Evolutionary conservation across 2,329 filamentous ascomycete genomes (phyloP), one percentile per base, ranked within the genome.

Genomic region (Emericellopsis cladophorae): DNA sequence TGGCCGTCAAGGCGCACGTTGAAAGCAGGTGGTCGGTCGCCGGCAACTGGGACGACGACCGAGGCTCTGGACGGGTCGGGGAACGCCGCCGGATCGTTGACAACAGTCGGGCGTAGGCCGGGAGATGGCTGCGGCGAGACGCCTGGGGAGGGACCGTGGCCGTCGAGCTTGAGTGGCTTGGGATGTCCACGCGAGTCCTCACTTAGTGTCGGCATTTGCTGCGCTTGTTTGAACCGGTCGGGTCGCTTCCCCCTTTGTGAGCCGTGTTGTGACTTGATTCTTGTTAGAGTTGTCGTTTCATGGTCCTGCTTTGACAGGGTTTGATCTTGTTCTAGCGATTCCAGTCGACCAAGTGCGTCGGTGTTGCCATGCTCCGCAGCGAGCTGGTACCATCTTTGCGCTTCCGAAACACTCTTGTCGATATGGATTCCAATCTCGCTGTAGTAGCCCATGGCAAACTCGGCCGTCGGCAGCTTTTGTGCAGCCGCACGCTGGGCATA

Each of bases 381-480:
- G 53, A 87, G 80, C 49, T 84, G 77, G 57, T 98, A 98, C 92
- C 92, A 98, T 47, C 72, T 78, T 46, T 83, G 72, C 1, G 92
- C 90, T 57, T 92, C 84, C 39, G 78, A 74, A 34, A 95, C 64
- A 55, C 90, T 85, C 48, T 86, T 83, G n/a, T 78, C 75, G 21
- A 93, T 84, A 54, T 88, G 81, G 56, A 98, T 94, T 49, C 92
- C 92, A 50, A 98, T 93, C 59, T 98, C 92, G 57, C 92, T 79
- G 64, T 96, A 98, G 61, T 98, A 98, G 10, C 90, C 90, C 69
- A 98, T 77, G 22, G 92, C 92, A 54, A 98, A 98, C 59, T 96
- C 88, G 38, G 89, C 92, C 0, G 89, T 96, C 0, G 87, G 73
- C 38, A 96, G 72, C 42, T 88, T 88, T 32, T 79, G 76, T 39